These are phyloP conservation scores for Lipomyces orientalis DNA, from an alignment of 805 yeast species.

Conservation along the genomic window DNA sequence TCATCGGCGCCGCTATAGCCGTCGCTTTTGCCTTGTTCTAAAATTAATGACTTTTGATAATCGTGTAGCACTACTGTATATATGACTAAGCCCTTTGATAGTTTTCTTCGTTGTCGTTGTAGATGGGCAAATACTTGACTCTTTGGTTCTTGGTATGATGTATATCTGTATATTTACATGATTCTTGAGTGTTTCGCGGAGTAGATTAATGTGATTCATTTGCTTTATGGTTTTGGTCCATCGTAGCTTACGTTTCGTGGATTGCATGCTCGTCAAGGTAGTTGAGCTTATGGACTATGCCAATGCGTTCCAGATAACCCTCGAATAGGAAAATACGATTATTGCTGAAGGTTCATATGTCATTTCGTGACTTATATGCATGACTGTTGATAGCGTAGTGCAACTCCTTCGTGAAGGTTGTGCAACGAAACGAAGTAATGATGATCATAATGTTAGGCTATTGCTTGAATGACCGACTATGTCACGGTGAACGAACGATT, in stretches of 20 bases:
- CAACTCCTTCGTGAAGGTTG: no score
- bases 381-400: no score
- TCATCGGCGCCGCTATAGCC: slow-evolving; percentile 19
- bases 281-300: background rate
- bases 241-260: background rate
- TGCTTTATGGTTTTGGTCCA: background rate
- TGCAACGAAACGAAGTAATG: no score
- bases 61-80: background rate
- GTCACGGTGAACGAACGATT: no score
- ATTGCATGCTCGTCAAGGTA: background rate
- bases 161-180: background rate
- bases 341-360: no score
- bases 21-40: slow-evolving; percentile 16
- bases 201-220: background rate
- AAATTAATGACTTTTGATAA: slow-evolving; percentile 2
- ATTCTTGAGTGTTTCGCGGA: background rate
- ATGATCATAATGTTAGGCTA: no score
- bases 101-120: background rate
- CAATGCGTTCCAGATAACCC: no score
- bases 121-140: background rate
- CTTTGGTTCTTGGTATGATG: slow-evolving; percentile 3
- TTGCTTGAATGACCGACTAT: no score
- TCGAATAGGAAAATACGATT: no score
- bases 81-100: background rate
- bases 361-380: no score